These are phyloP conservation scores for Cutaneotrichosporon sp. DNA, from an alignment of 1,284 basidiomycete genomes.

Conservation along the genomic window DNA sequence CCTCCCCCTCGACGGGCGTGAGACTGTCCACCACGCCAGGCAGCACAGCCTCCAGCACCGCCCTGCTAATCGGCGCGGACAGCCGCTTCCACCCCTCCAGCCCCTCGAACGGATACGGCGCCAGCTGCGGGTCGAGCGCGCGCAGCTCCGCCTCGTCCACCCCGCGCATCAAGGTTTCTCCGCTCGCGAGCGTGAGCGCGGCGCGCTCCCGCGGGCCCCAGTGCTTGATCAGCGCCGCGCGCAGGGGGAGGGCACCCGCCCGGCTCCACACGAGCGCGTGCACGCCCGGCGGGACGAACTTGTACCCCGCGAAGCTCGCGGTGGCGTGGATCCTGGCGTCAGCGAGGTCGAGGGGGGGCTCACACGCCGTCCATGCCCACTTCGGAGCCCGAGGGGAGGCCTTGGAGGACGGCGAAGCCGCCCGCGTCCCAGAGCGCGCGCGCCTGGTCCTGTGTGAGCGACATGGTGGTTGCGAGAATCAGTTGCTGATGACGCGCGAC, in stretches of 20 bases:
- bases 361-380: constrained; percentile 52
- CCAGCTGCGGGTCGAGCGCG: constrained; percentile 50
- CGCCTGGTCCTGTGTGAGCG: constrained; percentile 45
- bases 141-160: constrained; percentile 50
- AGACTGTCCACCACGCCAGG: constrained; percentile 46
- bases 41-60: constrained; percentile 41
- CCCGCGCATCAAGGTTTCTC: constrained; percentile 21
- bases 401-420: constrained; percentile 48
- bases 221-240: constrained; percentile 33
- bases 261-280: constrained; percentile 45
- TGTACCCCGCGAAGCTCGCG: constrained; percentile 45
- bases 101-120: constrained; percentile 52
- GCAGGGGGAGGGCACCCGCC: constrained; percentile 31
- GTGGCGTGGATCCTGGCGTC: constrained; percentile 38
- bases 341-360: constrained; percentile 12
- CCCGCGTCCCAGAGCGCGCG: constrained; percentile 50
- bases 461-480: background rate
- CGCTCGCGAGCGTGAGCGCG: constrained; percentile 30
- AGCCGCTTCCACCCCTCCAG: constrained; percentile 46
- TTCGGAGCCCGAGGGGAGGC: constrained; percentile 45
- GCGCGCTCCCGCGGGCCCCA: constrained; percentile 36
- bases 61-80: constrained; percentile 32
- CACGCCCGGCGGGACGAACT: constrained; percentile 52
- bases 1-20: constrained; percentile 37
- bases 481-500: background rate